A percentile compares a stretch with the other conserved stretches of the same genome.
Conservation (phyloP, 148 eudicot species). For the Rhododendron simsii region DNA sequence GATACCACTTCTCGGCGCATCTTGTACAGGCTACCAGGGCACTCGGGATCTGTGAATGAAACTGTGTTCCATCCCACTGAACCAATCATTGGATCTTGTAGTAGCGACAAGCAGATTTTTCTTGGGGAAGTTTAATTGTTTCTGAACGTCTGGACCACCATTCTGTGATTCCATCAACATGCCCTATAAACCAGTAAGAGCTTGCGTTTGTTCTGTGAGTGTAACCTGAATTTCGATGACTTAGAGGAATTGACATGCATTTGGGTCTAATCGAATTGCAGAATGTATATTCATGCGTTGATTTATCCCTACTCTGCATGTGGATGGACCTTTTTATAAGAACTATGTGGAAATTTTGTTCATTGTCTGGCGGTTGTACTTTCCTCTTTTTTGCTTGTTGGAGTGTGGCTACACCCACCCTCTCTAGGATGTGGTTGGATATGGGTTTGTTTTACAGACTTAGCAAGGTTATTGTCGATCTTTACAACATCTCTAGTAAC, state of each 20-base stretch:
- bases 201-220: not conserved
- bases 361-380: not conserved
- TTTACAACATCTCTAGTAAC: no score
- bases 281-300: not conserved
- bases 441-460: not conserved
- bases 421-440: not conserved
- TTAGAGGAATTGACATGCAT: not conserved
- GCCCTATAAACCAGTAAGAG: not conserved
- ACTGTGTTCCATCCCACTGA: slow-evolving; percentile 86
- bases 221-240: not conserved
- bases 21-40: slow-evolving; percentile 91
- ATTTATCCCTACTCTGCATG: no score
- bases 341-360: not conserved
- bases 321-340: not conserved
- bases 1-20: slow-evolving; percentile 89
- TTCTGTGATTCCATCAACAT: not conserved
- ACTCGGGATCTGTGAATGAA: slow-evolving; percentile 88
- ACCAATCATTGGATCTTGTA: slow-evolving; percentile 84
- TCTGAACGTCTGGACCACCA: not conserved
- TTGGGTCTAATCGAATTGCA: not conserved
- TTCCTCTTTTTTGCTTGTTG: not conserved
- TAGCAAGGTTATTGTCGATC: no score
- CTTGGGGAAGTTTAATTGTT: slow-evolving; percentile 68
- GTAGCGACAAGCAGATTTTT: slow-evolving; percentile 92
- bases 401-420: not conserved